Evolutionary conservation across 768 basidiomycete species (phyloP).

Genomic region (Boletellus ananas): DNA sequence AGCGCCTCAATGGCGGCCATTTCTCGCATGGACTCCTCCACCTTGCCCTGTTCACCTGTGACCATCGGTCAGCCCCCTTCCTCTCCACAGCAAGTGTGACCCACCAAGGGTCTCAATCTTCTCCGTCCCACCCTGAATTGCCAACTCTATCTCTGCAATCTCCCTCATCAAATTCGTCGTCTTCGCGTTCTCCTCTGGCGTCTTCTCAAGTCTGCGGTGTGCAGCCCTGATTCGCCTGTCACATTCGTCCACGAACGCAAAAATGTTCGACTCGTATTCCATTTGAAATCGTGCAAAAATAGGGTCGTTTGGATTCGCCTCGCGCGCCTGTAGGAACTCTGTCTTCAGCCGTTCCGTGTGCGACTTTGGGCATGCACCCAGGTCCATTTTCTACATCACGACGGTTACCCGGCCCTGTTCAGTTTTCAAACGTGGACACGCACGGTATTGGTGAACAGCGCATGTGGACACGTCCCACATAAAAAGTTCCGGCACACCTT

Average conservation of each 20-base stretch:
- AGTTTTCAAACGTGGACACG: slow-evolving; percentile 28
- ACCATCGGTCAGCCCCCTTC: slow-evolving; percentile 2
- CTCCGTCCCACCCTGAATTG: slow-evolving; percentile 97
- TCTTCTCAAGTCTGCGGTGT: slow-evolving; percentile 95
- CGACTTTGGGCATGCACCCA: slow-evolving; percentile 95
- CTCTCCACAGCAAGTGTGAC: slow-evolving; percentile 24
- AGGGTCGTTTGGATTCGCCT: slow-evolving; percentile 73
- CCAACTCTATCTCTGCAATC: slow-evolving; percentile 98
- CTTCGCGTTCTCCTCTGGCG: slow-evolving; percentile 99
- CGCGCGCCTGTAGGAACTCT: slow-evolving; percentile 78
- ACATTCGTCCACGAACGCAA: slow-evolving; percentile 96
- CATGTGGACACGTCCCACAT: slow-evolving; percentile 97
- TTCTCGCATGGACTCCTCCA: slow-evolving; percentile 98
- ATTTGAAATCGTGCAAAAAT: slow-evolving; percentile 84
- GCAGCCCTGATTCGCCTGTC: slow-evolving; percentile 93
- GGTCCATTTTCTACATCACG: slow-evolving; percentile 84
- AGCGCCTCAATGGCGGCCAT: slow-evolving; percentile 96
- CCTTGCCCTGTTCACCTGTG: slow-evolving; percentile 95
- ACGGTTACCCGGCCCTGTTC: background rate
- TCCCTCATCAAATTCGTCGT: slow-evolving; percentile 99
- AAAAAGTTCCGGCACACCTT: slow-evolving; percentile 98
- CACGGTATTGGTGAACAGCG: slow-evolving; percentile 97
- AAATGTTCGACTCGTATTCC: slow-evolving; percentile 95
- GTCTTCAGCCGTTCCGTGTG: slow-evolving; percentile 93
- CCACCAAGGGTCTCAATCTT: slow-evolving; percentile 92